phyloP scores from a whole-genome alignment of 2,329 filamentous ascomycete species.

The Rugonectria rugulosa region DNA sequence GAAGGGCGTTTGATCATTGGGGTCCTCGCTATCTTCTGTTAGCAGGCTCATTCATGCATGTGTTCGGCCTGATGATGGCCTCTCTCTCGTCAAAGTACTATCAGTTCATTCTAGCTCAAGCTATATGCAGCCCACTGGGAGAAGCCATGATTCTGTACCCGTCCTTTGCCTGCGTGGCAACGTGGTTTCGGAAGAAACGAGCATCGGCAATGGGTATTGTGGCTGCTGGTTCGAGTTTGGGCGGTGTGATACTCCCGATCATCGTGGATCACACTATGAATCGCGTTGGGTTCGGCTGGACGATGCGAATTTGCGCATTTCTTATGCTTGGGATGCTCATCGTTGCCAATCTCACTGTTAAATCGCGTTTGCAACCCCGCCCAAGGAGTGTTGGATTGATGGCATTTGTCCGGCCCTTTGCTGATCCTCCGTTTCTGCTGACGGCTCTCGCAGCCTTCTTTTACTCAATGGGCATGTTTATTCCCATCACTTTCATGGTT shows the following conservation, averaged over 20 bases:
- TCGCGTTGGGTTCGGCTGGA: conserved; percentile 41
- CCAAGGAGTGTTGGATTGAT: background rate
- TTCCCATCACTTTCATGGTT: conserved; percentile 10
- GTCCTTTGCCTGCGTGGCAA: conserved; percentile 34
- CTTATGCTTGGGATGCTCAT: conserved; percentile 39
- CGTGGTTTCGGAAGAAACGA: conserved; percentile 37
- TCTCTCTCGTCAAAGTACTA: conserved; percentile 50
- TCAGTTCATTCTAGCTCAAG: conserved; percentile 45
- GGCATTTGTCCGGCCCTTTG: conserved; percentile 3
- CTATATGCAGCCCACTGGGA: conserved; percentile 41
- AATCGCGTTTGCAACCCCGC: background rate
- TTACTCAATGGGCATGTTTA: conserved; percentile 12
- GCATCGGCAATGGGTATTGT: conserved; percentile 38
- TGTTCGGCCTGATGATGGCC: conserved; percentile 68
- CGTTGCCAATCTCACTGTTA: conserved; percentile 9
- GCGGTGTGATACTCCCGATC: conserved; percentile 46
- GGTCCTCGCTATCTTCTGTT: conserved; percentile 63
- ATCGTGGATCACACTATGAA: conserved; percentile 41
- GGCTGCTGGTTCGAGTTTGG: conserved; percentile 40
- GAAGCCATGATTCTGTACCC: conserved; percentile 35
- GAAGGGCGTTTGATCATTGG: conserved; percentile 65
- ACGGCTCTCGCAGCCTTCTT: conserved; percentile 5
- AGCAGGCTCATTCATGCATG: conserved; percentile 58
- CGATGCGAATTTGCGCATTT: conserved; percentile 43
- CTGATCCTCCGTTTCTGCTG: background rate